Conservation (phyloP, 164 flowering plant genomes). For the Sedum album region DNA sequence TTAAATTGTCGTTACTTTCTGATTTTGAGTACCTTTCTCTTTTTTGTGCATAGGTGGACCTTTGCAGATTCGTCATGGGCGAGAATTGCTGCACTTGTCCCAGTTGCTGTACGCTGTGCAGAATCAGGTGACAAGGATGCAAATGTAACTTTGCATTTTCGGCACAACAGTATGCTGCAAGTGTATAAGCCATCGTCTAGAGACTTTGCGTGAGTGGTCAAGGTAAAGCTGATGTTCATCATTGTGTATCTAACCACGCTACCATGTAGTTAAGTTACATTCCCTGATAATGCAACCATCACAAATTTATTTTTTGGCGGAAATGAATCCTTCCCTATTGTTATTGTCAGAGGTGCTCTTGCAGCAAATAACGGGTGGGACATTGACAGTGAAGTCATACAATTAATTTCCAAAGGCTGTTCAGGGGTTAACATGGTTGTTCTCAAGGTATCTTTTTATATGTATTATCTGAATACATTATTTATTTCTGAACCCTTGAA, state of each 20-base stretch:
- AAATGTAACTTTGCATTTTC: slow-evolving; percentile 52
- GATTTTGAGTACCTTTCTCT: neutral
- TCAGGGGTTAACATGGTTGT: slow-evolving; percentile 63
- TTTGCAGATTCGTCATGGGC: slow-evolving; percentile 98
- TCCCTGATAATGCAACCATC: neutral
- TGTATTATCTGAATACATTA: too few species aligned
- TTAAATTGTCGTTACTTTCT: too few species aligned
- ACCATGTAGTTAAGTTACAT: neutral
- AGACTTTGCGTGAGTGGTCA: slow-evolving; percentile 71
- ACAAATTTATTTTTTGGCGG: slow-evolving; percentile 53
- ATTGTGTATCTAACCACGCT: neutral
- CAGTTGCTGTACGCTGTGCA: slow-evolving; percentile 83
- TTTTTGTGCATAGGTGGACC: slow-evolving; percentile 61
- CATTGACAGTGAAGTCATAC: slow-evolving; percentile 68
- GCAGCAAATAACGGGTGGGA: slow-evolving; percentile 83
- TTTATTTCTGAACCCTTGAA: too few species aligned
- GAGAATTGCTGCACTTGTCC: slow-evolving; percentile 91
- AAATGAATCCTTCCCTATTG: slow-evolving; percentile 62
- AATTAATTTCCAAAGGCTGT: slow-evolving; percentile 41
- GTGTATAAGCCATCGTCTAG: slow-evolving; percentile 83
- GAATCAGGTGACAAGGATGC: slow-evolving; percentile 85
- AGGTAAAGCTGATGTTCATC: slow-evolving; percentile 42
- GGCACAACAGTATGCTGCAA: slow-evolving; percentile 69
- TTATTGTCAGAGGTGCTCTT: slow-evolving; percentile 96
- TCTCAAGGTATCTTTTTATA: slow-evolving; percentile 52